Percentiles rank a stretch among this genome's conserved stretches.
Conservation (phyloP, 768 basidiomycete genomes). For the Suillus spraguei region DNA sequence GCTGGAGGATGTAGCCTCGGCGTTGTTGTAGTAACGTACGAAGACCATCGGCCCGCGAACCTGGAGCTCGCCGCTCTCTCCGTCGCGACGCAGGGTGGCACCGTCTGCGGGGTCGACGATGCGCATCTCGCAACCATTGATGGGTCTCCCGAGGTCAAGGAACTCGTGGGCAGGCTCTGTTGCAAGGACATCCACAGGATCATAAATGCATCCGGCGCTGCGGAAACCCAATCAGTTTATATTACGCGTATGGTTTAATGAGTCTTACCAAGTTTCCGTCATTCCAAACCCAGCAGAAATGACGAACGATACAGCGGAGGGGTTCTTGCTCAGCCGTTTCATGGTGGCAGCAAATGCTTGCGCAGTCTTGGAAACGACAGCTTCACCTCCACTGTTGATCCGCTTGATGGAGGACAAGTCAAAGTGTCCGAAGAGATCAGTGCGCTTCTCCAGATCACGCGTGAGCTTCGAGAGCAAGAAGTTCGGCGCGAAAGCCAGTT, state of each 20-base stretch:
- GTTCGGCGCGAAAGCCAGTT: conserved; percentile 41
- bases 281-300: conserved; percentile 40
- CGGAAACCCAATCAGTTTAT: background rate
- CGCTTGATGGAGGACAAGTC: conserved; percentile 37
- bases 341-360: conserved; percentile 39
- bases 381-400: conserved; percentile 46
- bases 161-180: conserved; percentile 32
- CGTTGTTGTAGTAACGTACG: conserved; percentile 50
- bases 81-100: conserved; percentile 26
- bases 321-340: conserved; percentile 25
- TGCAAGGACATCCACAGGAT: conserved; percentile 28
- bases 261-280: conserved; percentile 43
- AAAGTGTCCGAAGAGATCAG: conserved; percentile 28
- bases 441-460: conserved; percentile 32
- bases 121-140: conserved; percentile 39
- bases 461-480: conserved; percentile 43
- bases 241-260: too few relatives aligned
- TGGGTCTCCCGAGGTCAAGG: conserved; percentile 38
- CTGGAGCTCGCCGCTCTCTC: conserved; percentile 42
- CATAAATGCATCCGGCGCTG: conserved; percentile 44
- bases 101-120: conserved; percentile 34
- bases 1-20: conserved; percentile 47
- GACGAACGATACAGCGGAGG: conserved; percentile 14
- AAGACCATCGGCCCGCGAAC: conserved; percentile 44
- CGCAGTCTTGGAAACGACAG: conserved; percentile 42